Conservation (phyloP, 2,329 filamentous ascomycete genomes). For the Beauveria sp. region DNA sequence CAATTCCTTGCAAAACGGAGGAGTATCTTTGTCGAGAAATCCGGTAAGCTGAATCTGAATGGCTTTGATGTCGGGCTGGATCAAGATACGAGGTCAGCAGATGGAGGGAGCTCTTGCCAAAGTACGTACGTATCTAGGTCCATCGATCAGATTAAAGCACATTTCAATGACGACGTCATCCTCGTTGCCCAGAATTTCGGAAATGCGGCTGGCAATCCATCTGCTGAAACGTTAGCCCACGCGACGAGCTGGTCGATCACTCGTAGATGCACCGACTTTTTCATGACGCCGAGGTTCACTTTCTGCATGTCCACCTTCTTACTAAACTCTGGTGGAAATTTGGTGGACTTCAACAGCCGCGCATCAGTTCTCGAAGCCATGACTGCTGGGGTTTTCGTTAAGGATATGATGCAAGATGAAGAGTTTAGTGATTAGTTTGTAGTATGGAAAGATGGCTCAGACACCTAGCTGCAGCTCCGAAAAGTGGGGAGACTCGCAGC, state of each 20-base stretch:
- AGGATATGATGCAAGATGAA: background rate
- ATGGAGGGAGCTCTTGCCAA: conserved; percentile 15
- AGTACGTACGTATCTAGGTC: conserved; percentile 61
- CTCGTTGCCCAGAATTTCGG: conserved; percentile 80
- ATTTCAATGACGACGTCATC: conserved; percentile 95
- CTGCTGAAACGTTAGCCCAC: conserved; percentile 36
- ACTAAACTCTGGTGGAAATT: conserved; percentile 88
- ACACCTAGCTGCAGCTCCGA: background rate
- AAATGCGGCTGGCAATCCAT: conserved; percentile 89
- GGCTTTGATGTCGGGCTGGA: conserved; percentile 87
- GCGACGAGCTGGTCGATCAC: conserved; percentile 3
- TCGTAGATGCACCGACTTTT: conserved; percentile 61
- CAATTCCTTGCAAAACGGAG: conserved; percentile 83
- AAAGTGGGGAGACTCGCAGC: background rate
- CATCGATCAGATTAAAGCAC: conserved; percentile 63
- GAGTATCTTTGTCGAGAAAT: conserved; percentile 88
- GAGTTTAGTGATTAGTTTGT: background rate
- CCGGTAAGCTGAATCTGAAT: conserved; percentile 92
- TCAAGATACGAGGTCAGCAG: conserved; percentile 17
- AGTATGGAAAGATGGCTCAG: background rate
- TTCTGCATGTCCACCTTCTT: conserved; percentile 96
- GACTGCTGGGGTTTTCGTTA: conserved; percentile 17
- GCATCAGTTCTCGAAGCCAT: conserved; percentile 85
- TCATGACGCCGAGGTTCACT: conserved; percentile 95
- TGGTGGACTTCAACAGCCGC: conserved; percentile 83